phyloP scores from a whole-genome alignment of 1,139 yeast species.

The Spathaspora sp. region DNA sequence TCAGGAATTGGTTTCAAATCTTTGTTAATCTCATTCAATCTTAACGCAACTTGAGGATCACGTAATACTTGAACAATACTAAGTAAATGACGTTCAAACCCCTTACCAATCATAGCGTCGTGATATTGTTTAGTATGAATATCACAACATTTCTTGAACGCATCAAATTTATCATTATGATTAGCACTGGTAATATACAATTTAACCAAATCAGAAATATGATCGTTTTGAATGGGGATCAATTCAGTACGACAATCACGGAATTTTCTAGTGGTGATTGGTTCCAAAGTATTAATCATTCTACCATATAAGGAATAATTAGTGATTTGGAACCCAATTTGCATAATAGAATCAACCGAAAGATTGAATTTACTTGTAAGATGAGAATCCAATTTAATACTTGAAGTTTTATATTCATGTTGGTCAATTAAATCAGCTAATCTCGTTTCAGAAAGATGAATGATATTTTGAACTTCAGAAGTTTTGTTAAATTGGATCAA shows the following conservation, averaged over 20 bases:
- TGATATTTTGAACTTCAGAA: slow-evolving; percentile 42
- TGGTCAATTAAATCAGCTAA: slow-evolving; percentile 73
- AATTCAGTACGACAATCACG: slow-evolving; percentile 68
- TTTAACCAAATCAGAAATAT: slow-evolving; percentile 55
- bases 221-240: slow-evolving; percentile 60
- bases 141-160: slow-evolving; percentile 52
- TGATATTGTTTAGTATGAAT: slow-evolving; percentile 50
- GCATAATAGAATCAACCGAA: slow-evolving; percentile 66
- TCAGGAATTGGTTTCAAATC: slow-evolving; percentile 28
- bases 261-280: slow-evolving; percentile 69
- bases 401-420: slow-evolving; percentile 55
- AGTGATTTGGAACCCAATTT: slow-evolving; percentile 66
- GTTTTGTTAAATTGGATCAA: slow-evolving; percentile 53
- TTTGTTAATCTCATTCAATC: slow-evolving; percentile 44
- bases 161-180: slow-evolving; percentile 47
- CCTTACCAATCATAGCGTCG: slow-evolving; percentile 59
- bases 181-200: slow-evolving; percentile 55
- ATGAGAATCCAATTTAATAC: slow-evolving; percentile 42
- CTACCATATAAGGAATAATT: slow-evolving; percentile 74
- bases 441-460: slow-evolving; percentile 73
- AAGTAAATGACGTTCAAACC: slow-evolving; percentile 71
- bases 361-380: slow-evolving; percentile 51
- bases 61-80: slow-evolving; percentile 53
- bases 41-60: slow-evolving; percentile 29
- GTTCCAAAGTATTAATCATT: slow-evolving; percentile 66